phyloP scores from a whole-genome alignment of 2,329 filamentous ascomycete genomes.

The Ceratocystis alfenasii region DNA sequence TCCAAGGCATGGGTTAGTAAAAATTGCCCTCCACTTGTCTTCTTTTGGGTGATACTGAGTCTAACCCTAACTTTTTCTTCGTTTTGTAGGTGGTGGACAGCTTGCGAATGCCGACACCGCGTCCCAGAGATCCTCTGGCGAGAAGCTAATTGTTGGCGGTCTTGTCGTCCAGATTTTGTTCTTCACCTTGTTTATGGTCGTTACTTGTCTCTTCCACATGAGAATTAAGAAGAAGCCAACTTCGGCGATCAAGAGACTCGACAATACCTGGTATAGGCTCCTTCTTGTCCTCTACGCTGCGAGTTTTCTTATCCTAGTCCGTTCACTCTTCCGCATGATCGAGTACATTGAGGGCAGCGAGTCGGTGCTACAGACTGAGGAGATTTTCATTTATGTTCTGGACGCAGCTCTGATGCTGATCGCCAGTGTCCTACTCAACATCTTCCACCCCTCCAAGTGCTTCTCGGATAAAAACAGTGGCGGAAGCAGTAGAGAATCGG shows the following conservation, averaged over 20 bases:
- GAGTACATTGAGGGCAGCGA: conserved; percentile 36
- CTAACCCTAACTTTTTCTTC: conserved; percentile 35
- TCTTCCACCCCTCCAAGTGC: background rate
- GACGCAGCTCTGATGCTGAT: conserved; percentile 33
- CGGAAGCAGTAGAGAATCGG: background rate
- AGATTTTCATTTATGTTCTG: conserved; percentile 35
- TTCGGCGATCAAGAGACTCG: conserved; percentile 16
- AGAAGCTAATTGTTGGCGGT: conserved; percentile 40
- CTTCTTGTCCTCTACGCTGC: conserved; percentile 29
- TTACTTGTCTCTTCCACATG: conserved; percentile 35
- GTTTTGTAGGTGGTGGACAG: conserved; percentile 38
- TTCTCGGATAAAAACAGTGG: background rate
- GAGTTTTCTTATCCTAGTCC: conserved; percentile 34
- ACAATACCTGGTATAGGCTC: conserved; percentile 27
- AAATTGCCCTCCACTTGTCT: background rate
- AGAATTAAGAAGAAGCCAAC: conserved; percentile 25
- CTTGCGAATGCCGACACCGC: conserved; percentile 11
- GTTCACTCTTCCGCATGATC: conserved; percentile 37
- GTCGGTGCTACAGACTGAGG: conserved; percentile 33
- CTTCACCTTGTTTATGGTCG: conserved; percentile 41
- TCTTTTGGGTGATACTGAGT: background rate
- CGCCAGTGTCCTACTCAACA: background rate
- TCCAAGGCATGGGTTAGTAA: background rate
- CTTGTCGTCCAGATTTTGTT: conserved; percentile 43
- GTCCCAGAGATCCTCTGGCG: conserved; percentile 27